Evolutionary conservation across 148 eudicot species (phyloP), one percentile per base, ranked within the genome.

Genomic region (Polygonum maritimum): DNA sequence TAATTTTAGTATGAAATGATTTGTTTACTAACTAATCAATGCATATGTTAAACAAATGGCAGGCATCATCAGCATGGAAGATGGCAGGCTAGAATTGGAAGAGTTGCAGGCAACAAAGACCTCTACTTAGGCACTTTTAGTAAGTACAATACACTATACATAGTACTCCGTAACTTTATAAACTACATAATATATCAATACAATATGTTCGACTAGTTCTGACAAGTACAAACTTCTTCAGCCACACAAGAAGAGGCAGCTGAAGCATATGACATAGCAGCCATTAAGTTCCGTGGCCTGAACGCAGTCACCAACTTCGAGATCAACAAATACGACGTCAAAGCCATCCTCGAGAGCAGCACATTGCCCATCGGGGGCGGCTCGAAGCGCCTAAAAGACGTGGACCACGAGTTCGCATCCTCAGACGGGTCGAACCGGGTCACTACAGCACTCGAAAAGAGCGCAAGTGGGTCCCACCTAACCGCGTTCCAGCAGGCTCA

Each of bases 21-120:
- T 71, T 6, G 31, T 71, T 16, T 19, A 71, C 31, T 71, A 12
- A 45, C 48, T 10, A 22, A 48, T 48, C 15, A 44, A 8, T 44
- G 9, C 7, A 44, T 6, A 0, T 40, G 40, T 33, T 14, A 22
- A 62, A 12, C n/a, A 33, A 41, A 16, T 76, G 73, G 75, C 78
- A 94, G 98, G 78, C 98, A 94, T 79, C 98, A 94, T 72, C 98
- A 94, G 54, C 98, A 94, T 88, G 98, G 98, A 78, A 91, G 98
- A 75, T 94, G 98, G 98, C 98, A 94, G 83, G 98, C 98, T 48
- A 92, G 98, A 62, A 94, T 94, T 21, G 98, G 98, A 49, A 88
- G 98, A 75, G 98, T 94, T 79, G 98, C 98, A 1, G 98, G 98
- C 77, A 94, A 94, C 90, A 94, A 94, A 70, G 98, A 94, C 80